These are phyloP conservation scores for Aurinia saxatilis DNA, from an alignment of 345 rosid species.

Conservation along the genomic window DNA sequence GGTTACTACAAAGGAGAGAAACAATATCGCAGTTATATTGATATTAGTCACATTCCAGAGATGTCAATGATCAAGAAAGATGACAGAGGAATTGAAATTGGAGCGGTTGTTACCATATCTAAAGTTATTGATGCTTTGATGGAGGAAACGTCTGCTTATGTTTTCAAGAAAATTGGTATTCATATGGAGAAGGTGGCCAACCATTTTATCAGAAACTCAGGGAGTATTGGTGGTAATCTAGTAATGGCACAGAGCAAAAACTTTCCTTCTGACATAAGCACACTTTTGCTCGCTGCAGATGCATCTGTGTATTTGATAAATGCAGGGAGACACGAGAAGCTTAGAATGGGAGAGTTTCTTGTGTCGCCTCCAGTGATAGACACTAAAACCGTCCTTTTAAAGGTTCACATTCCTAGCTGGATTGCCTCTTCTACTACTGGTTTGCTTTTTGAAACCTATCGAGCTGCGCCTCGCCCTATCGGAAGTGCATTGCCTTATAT, in stretches of 20 bases:
- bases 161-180: conserved; percentile 43
- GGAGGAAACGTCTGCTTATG: conserved; percentile 20
- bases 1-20: conserved; percentile 68
- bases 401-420: conserved; percentile 38
- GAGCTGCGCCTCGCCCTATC: conserved; percentile 69
- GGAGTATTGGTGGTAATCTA: conserved; percentile 72
- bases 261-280: conserved; percentile 83
- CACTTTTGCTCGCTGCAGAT: conserved; percentile 59
- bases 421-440: conserved; percentile 19
- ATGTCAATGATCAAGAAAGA: conserved; percentile 45
- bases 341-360: conserved; percentile 57
- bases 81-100: conserved; percentile 51
- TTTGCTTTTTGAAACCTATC: conserved; percentile 61
- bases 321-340: conserved; percentile 35
- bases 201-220: conserved; percentile 53
- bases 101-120: conserved; percentile 72
- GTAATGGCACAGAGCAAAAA: conserved; percentile 69
- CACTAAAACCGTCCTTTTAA: conserved; percentile 40
- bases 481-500: conserved; percentile 76
- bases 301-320: conserved; percentile 39
- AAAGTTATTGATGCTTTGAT: conserved; percentile 56
- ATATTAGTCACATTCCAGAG: conserved; percentile 53
- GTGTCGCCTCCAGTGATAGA: conserved; percentile 46
- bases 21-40: conserved; percentile 45
- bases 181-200: conserved; percentile 75